These are phyloP conservation scores for Mesembryanthemum crystallinum DNA, from an alignment of 148 eudicot genomes.

Conservation along the genomic window DNA sequence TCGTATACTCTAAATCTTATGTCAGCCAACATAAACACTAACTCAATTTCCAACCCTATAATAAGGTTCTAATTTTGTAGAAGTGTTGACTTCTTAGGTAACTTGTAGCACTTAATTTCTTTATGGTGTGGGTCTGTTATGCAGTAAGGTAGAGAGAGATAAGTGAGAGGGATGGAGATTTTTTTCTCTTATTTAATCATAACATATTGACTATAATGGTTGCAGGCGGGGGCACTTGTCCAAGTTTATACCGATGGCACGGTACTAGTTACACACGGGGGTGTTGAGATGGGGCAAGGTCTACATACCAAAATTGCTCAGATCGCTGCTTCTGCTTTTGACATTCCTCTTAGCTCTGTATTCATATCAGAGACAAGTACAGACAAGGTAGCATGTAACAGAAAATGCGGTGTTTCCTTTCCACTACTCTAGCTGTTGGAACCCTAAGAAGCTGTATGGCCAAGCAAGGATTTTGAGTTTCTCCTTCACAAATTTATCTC, in stretches of 20 bases:
- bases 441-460: no score
- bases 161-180: neutral
- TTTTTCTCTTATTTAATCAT: constrained; percentile 1
- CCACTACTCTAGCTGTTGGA: no score
- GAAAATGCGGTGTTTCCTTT: constrained; percentile 8
- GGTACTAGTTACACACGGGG: constrained; percentile 94
- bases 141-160: no score
- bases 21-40: neutral
- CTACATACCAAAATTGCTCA: constrained; percentile 97
- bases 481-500: no score
- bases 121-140: neutral
- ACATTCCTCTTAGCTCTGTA: constrained; percentile 81
- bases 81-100: neutral
- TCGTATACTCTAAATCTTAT: neutral
- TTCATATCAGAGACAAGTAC: constrained; percentile 99
- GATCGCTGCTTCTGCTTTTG: constrained; percentile 88
- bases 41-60: neutral
- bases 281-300: constrained; percentile 99
- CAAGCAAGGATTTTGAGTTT: no score
- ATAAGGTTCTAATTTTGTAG: no score
- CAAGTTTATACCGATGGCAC: constrained; percentile 99
- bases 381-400: constrained; percentile 71
- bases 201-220: constrained; percentile 10
- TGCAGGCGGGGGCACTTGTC: constrained; percentile 98
- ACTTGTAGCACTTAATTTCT: neutral